These are phyloP conservation scores for Achaetomiella virescens DNA, from an alignment of 495 filamentous ascomycete species.

Conservation along the genomic window DNA sequence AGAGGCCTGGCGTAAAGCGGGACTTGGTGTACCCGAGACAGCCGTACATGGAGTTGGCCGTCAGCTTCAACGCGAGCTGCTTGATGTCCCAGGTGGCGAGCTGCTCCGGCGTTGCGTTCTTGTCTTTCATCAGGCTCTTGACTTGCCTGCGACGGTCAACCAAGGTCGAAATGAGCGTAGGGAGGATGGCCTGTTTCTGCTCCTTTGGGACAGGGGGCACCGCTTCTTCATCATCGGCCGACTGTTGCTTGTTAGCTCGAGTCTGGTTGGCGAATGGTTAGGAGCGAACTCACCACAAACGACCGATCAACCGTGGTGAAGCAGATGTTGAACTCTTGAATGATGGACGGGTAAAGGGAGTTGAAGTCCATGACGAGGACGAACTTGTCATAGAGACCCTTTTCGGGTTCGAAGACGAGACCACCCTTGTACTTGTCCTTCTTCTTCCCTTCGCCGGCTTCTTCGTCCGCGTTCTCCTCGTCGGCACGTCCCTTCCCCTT, in stretches of 20 bases:
- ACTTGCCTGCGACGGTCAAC: constrained; percentile 84
- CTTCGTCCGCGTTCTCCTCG: constrained; percentile 55
- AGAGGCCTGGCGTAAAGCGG: constrained; percentile 93
- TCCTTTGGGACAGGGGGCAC: constrained; percentile 62
- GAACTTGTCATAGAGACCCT: constrained; percentile 92
- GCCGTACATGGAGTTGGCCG: constrained; percentile 99
- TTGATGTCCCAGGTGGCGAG: constrained; percentile 97
- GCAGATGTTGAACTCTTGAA: constrained; percentile 98
- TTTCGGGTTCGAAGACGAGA: constrained; percentile 96
- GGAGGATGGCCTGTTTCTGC: constrained; percentile 73
- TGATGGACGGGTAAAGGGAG: constrained; percentile 96
- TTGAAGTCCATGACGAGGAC: constrained; percentile 99
- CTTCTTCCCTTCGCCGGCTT: constrained; percentile 69
- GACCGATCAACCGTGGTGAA: constrained; percentile 89
- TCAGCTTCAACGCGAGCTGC: constrained; percentile 91
- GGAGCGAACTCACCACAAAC: constrained; percentile 45
- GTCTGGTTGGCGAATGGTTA: neutral
- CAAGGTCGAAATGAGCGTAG: constrained; percentile 81
- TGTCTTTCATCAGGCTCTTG: constrained; percentile 94
- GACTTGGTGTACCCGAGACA: constrained; percentile 94
- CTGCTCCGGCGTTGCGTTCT: constrained; percentile 75
- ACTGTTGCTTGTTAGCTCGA: constrained; percentile 40
- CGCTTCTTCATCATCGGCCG: constrained; percentile 75
- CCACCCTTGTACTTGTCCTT: constrained; percentile 99
- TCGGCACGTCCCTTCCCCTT: constrained; percentile 62